Evolutionary conservation across 768 basidiomycete genomes (phyloP), one percentile per base, ranked within the genome.

Genomic region (Amanita pseudoporphyria): DNA sequence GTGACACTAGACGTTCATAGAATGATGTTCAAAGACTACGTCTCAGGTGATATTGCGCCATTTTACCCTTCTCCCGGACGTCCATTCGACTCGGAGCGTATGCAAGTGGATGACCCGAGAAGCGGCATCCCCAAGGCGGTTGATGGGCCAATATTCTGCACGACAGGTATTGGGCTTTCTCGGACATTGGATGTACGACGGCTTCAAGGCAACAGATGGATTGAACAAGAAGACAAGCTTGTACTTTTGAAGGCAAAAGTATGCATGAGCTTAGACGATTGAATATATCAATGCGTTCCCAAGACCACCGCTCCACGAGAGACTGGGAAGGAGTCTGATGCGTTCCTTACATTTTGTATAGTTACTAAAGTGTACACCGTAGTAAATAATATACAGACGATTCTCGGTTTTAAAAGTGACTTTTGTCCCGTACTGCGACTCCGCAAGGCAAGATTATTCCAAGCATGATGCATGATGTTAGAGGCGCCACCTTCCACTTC

Each of bases 11-110:
- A 36, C 3, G 19, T 47, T 12, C 45, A 16, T 31, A 37, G 36
- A 35, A 47, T 24, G 2, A 47, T 47, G 12, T 47, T n/a, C n/a
- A 18, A 33, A 37, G 45, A 47, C 7, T 47, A 47, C 9, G 35
- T 47, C 32, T 47, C 45, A 18, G 45, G 32, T n/a, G 45, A 47
- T n/a, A 22, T 47, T 18, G n/a, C n/a, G 6, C 21, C 35, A 5
- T 21, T 47, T 22, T 36, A 7, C 31, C 31, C 16, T 16, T 22
- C n/a, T 36, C 45, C 45, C n/a, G 18, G 2, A 7, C 6, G 19
- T n/a, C 0, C 10, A 28, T 47, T 47, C 22, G 33, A 47, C 19
- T 22, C 35, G 13, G 9, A 12, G 18, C 33, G 1, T 16, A 47
- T 47, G 45, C 18, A 36, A 47, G 30, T 47, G 21, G 35, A 31